A percentile compares a stretch with the other conserved stretches of the same genome.
Evolutionary conservation across 1,139 yeast genomes (phyloP).

Genomic region (Tardiomyces depauwii): DNA sequence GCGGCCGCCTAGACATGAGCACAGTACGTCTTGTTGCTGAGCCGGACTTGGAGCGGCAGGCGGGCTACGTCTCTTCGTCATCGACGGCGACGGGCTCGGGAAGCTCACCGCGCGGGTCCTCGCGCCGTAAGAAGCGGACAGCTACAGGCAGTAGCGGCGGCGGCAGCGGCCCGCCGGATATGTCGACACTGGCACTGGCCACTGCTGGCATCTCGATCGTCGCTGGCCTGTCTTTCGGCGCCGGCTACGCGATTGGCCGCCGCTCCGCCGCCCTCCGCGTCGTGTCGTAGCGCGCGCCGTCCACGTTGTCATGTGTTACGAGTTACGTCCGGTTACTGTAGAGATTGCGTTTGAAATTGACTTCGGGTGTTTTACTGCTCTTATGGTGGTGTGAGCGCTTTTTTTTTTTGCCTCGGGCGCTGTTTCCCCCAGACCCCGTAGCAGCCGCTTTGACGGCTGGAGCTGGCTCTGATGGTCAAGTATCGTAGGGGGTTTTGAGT

Average conservation of each 20-base stretch:
- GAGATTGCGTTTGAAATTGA: too few species aligned
- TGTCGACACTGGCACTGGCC: slow-evolving; percentile 15
- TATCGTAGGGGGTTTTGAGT: too few species aligned
- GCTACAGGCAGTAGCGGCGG: background rate
- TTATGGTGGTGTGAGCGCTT: too few species aligned
- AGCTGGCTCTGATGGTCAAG: too few species aligned
- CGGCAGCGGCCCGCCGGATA: slow-evolving; percentile 5
- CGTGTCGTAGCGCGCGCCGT: background rate
- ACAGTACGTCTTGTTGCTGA: slow-evolving; percentile 3
- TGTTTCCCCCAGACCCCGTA: too few species aligned
- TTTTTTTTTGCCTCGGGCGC: too few species aligned
- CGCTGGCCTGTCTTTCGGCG: slow-evolving; percentile 21
- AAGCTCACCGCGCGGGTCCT: background rate
- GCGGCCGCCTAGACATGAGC: slow-evolving; percentile 1
- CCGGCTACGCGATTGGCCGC: slow-evolving; percentile 21
- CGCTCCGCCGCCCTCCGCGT: slow-evolving; percentile 10
- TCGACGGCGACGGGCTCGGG: slow-evolving; percentile 1
- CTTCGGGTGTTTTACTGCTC: too few species aligned
- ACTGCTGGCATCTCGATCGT: slow-evolving; percentile 22
- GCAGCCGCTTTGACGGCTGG: too few species aligned
- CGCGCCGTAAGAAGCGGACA: slow-evolving; percentile 1
- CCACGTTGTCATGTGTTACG: background rate
- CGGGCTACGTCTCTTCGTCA: background rate
- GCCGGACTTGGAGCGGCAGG: slow-evolving; percentile 2
- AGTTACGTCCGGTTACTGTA: background rate